phyloP scores from a whole-genome alignment of 805 yeast genomes.

The Metahyphopichia silvanorum region DNA sequence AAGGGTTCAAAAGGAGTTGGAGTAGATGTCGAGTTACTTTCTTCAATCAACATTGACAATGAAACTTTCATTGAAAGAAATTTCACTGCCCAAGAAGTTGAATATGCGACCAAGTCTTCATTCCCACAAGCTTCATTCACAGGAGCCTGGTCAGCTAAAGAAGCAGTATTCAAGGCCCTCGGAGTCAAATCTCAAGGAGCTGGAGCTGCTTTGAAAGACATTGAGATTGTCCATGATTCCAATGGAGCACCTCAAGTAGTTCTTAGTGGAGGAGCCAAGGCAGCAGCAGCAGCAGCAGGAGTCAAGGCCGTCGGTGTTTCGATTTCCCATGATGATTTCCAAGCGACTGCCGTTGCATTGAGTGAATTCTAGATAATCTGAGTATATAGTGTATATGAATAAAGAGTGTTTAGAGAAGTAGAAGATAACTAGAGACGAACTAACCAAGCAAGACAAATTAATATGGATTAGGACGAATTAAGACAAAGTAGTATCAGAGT shows the following conservation, averaged over 20 bases:
- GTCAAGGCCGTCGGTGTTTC: constrained; percentile 75
- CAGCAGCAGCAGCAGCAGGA: constrained; percentile 69
- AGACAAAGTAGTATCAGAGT: no score
- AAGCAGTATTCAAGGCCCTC: constrained; percentile 95
- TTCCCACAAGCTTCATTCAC: constrained; percentile 87
- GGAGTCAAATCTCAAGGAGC: constrained; percentile 90
- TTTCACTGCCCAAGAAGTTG: constrained; percentile 78
- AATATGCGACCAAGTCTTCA: constrained; percentile 72
- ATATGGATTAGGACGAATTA: no score
- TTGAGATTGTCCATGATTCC: constrained; percentile 73
- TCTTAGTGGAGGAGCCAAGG: constrained; percentile 72
- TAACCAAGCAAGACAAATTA: no score
- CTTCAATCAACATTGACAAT: constrained; percentile 79
- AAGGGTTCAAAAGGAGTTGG: constrained; percentile 74
- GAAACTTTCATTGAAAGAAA: constrained; percentile 89
- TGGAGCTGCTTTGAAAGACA: constrained; percentile 89
- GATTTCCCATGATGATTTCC: constrained; percentile 94
- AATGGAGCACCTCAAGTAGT: constrained; percentile 82
- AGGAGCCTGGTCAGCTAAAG: constrained; percentile 99
- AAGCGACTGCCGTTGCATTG: constrained; percentile 96
- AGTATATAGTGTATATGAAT: no score
- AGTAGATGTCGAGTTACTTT: constrained; percentile 91
- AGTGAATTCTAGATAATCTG: constrained; percentile 43
- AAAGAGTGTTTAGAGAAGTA: no score
- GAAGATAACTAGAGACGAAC: no score